Evolutionary conservation across 2,329 filamentous ascomycete species (phyloP).

Genomic region (Cyclaneusma minus): DNA sequence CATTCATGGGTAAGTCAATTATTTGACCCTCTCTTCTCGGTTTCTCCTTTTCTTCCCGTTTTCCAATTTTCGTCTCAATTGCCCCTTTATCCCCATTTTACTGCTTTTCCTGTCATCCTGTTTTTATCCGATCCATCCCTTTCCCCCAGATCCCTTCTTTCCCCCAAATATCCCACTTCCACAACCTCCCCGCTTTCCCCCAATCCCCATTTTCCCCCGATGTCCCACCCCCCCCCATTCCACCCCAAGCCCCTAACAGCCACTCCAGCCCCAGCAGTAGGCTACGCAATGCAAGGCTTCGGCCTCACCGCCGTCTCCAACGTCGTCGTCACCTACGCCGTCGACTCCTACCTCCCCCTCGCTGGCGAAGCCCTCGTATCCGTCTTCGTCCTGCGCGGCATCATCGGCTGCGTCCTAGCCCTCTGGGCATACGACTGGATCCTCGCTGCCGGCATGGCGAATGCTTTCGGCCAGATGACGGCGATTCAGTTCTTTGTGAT

Average conservation of each 20-base stretch:
- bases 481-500: conserved; percentile 4
- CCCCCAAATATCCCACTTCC: no score
- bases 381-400: conserved; percentile 16
- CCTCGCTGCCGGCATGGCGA: conserved; percentile 7
- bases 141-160: no score
- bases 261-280: conserved; percentile 8
- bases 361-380: conserved; percentile 16
- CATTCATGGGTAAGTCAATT: conserved; percentile 6
- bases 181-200: no score
- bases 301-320: conserved; percentile 16
- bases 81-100: no score
- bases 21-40: no score
- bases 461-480: conserved; percentile 14
- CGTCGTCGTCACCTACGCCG: conserved; percentile 14
- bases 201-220: no score
- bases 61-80: no score
- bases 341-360: conserved; percentile 14
- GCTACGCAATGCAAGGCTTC: conserved; percentile 17
- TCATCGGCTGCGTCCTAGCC: conserved; percentile 14
- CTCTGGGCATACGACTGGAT: conserved; percentile 15
- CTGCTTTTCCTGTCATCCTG: no score
- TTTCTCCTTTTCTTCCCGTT: no score
- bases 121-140: no score
- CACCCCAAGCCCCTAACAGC: no score
- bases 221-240: no score